Evolutionary conservation across 345 rosid species (phyloP), one percentile per base, ranked within the genome.

Genomic region (Dimocarpus longan): DNA sequence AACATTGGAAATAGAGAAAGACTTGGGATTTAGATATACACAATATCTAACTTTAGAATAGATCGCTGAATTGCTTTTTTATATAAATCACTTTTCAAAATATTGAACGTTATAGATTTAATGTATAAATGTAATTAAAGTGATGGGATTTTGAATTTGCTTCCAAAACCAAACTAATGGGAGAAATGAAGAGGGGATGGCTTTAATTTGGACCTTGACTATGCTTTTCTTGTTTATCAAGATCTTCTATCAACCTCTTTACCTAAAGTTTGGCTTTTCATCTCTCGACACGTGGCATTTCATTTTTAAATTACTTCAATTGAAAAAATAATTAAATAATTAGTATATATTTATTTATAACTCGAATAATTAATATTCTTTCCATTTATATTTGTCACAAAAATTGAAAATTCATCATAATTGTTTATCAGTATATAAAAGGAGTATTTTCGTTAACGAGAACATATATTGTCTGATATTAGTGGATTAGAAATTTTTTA

Each of bases 201-300:
- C 87, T 87, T 87, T 86, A 69, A 86, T 86, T 84, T 87, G 86
- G 82, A 89, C 87, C 85, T 86, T 87, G 92, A 87, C 91, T 85
- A 78, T 89, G 91, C 94, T 90, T 90, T 90, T 85, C 92, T 90
- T 90, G 84, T 80, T 48, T 81, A 76, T 46, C 80, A 87, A 86
- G 94, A 87, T 86, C 85, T 86, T 75, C 70, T 48, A 44, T 18
- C 71, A 77, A 73, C 79, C 66, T 81, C 85, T 81, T 88, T 84
- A 21, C 26, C 60, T 54, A 80, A 90, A 88, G 91, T 82, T 82
- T 66, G n/a, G 56, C 39, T 76, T 68, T 50, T 82, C 80, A 42
- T 62, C 28, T 39, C 60, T 54, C n/a, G 71, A 73, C 80, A 79
- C 75, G 64, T 80, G 71, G 79, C 78, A 83, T n/a, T 42, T 48